Evolutionary conservation across 169 alveolate genomes (phyloP).

Genomic region (Plasmodium adleri): DNA sequence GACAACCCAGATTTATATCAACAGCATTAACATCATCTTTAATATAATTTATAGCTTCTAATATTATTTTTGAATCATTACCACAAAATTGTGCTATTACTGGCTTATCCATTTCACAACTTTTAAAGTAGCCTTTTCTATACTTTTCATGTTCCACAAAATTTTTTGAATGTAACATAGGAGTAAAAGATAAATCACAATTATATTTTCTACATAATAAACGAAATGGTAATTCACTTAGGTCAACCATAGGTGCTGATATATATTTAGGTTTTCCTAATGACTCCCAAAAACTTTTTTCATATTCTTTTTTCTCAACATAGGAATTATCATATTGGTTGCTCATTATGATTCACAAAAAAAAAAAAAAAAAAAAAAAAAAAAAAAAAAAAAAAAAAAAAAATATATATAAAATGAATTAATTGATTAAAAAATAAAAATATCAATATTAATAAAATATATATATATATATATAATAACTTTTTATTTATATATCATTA

Average conservation of each 20-base stretch:
- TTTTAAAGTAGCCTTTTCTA: constrained; percentile 80
- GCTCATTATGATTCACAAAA: neutral
- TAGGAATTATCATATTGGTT: neutral
- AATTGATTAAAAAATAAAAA: too few species aligned
- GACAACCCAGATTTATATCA: constrained; percentile 95
- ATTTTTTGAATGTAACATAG: constrained; percentile 92
- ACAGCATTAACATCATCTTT: constrained; percentile 92
- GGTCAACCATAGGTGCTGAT: constrained; percentile 87
- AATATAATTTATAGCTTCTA: constrained; percentile 89
- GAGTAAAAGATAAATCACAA: constrained; percentile 92
- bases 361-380: too few species aligned
- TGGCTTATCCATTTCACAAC: constrained; percentile 80
- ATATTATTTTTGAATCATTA: constrained; percentile 89
- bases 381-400: too few species aligned
- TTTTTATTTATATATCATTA: too few species aligned
- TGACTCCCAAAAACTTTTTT: constrained; percentile 79
- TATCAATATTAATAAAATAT: too few species aligned
- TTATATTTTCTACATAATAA: constrained; percentile 91
- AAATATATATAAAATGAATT: too few species aligned
- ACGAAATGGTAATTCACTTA: constrained; percentile 86
- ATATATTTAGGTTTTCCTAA: constrained; percentile 81
- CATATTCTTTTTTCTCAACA: constrained; percentile 37
- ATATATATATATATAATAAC: too few species aligned
- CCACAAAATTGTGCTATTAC: constrained; percentile 93
- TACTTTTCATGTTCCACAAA: constrained; percentile 84